Evolutionary conservation across 108 stramenopile genomes (phyloP), one percentile per base, ranked within the genome.

Genomic region (Skeletonema tropicum): DNA sequence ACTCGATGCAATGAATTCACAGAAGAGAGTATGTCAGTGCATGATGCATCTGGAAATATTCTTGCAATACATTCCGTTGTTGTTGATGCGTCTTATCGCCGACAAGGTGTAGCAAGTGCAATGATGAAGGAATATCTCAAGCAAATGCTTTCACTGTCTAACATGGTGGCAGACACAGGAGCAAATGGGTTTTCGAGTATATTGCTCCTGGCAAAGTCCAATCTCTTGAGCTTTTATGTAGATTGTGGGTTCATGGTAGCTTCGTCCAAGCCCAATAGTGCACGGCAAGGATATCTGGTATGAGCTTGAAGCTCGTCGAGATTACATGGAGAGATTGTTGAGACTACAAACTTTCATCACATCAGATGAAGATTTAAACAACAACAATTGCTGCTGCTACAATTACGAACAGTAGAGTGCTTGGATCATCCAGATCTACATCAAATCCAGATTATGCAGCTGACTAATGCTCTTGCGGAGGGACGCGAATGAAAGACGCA

Each of bases 231-330:
- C 29, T 88, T 94, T 68, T 96, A 96, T 76, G 85, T 85, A 5
- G 65, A 68, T 31, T 88, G 77, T 73, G 95, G 95, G 6, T 96
- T 93, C 74, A n/a, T 36, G 12, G 85, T 92, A n/a, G 17, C 73
- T 67, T 29, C 73, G 88, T 8, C 76, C 88, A 9, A 86, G 86
- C 64, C 76, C 80, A 8, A 88, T 94, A 41, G 85, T 90, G 35
- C 95, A 94, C 68, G 93, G 93, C 12, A 42, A 85, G 67, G 92
- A 94, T 29, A 41, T 82, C 5, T 95, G 94, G 96, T 93, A 89
- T 62, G 92, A 96, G 33, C 73, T 94, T 73, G 80, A 85, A 66
- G 65, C 42, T 31, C 38, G 65, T 30, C 65, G 30, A 15, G 65
- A 66, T 6, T 26, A 31, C 41, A 3, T 58, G 13, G 68, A 70